Conservation (phyloP, 352 stramenopile species). For the Thalassiosira mediterranea region DNA sequence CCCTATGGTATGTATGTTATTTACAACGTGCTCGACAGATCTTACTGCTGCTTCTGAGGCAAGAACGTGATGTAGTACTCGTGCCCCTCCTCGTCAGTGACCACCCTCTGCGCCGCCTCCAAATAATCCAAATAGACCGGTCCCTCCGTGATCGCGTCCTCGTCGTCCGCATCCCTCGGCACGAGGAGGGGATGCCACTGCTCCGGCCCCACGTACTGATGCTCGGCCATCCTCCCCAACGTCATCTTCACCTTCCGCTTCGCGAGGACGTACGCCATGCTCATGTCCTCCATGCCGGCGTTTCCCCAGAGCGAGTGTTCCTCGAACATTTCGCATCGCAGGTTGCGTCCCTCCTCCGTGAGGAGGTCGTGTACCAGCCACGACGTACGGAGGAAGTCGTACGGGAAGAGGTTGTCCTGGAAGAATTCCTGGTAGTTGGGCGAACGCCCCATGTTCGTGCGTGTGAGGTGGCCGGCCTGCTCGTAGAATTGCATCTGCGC, state of each 20-base stretch:
- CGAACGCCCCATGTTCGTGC: conserved; percentile 36
- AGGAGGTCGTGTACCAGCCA: conserved; percentile 70
- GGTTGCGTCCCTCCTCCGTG: conserved; percentile 38
- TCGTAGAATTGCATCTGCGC: conserved; percentile 58
- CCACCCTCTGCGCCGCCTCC: conserved; percentile 38
- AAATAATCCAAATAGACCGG: conserved; percentile 52
- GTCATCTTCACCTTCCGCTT: conserved; percentile 41
- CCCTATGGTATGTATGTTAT: too few species aligned
- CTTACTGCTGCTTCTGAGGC: too few species aligned
- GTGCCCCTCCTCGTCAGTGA: conserved; percentile 35
- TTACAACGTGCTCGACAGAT: too few species aligned
- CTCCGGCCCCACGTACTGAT: conserved; percentile 31
- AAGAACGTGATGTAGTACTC: conserved; percentile 55
- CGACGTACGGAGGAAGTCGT: conserved; percentile 45
- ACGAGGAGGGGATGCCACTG: conserved; percentile 54
- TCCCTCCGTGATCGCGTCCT: conserved; percentile 34
- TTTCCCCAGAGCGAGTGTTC: conserved; percentile 73
- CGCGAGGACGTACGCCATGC: conserved; percentile 63
- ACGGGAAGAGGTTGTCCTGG: conserved; percentile 49
- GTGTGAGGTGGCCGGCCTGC: conserved; percentile 34
- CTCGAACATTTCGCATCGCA: conserved; percentile 79
- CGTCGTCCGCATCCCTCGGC: conserved; percentile 25
- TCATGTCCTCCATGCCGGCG: conserved; percentile 70
- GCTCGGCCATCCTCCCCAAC: conserved; percentile 37
- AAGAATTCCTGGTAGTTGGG: conserved; percentile 52